phyloP scores from a whole-genome alignment of 495 filamentous ascomycete genomes.

The Clohesyomyces aquaticus region DNA sequence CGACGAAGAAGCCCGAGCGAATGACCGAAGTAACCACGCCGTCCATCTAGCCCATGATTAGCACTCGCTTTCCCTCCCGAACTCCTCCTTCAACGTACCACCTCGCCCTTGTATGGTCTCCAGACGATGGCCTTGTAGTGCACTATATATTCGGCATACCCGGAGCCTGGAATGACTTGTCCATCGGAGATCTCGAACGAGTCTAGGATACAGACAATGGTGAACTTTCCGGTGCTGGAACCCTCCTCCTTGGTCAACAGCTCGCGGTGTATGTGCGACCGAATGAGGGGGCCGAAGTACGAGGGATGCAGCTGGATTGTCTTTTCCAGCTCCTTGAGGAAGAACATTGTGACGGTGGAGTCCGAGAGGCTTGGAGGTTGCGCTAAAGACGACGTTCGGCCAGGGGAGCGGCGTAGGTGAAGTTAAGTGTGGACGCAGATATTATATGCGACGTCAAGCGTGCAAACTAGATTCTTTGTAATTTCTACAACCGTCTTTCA shows the following conservation, averaged over 20 bases:
- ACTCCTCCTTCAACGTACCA: slow-evolving; percentile 61
- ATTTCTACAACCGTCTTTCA: background rate
- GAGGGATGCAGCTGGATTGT: slow-evolving; percentile 93
- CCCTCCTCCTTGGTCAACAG: slow-evolving; percentile 92
- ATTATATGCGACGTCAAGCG: background rate
- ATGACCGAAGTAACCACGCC: slow-evolving; percentile 88
- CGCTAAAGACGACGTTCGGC: background rate
- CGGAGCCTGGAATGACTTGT: slow-evolving; percentile 84
- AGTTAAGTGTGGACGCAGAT: background rate
- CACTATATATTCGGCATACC: slow-evolving; percentile 90
- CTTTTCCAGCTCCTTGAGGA: slow-evolving; percentile 93
- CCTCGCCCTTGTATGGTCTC: slow-evolving; percentile 95
- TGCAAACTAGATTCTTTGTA: background rate
- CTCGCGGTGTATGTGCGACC: slow-evolving; percentile 81
- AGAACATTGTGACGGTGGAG: slow-evolving; percentile 70
- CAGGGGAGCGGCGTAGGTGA: background rate
- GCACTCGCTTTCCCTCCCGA: background rate
- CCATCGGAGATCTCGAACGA: slow-evolving; percentile 85
- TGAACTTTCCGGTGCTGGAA: slow-evolving; percentile 82
- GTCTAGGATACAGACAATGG: slow-evolving; percentile 95
- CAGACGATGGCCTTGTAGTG: slow-evolving; percentile 95
- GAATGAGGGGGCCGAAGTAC: slow-evolving; percentile 90
- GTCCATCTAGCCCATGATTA: slow-evolving; percentile 68
- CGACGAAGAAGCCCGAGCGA: slow-evolving; percentile 86
- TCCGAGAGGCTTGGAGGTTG: background rate